Percentiles rank a stretch among this genome's conserved stretches.
phyloP scores from a whole-genome alignment of 768 basidiomycete genomes.

The Agrocybe chaxingu region DNA sequence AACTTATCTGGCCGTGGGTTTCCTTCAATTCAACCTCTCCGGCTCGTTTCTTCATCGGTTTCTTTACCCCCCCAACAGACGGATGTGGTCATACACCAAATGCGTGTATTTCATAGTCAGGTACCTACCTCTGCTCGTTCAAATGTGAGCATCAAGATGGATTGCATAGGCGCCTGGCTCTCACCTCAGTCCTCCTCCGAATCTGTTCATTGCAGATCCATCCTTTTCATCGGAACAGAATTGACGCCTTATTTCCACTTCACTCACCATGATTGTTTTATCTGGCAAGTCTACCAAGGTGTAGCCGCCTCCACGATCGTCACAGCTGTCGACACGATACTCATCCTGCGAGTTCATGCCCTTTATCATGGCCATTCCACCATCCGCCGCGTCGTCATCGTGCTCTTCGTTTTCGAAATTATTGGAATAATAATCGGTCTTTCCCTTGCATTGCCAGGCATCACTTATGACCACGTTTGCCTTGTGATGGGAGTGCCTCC shows the following conservation, averaged over 20 bases:
- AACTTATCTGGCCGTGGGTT: constrained; percentile 39
- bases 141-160: constrained; percentile 25
- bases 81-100: constrained; percentile 32
- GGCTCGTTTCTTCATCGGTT: not conserved
- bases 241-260: constrained; percentile 33
- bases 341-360: constrained; percentile 39
- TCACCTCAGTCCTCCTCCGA: not conserved
- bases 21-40: not conserved
- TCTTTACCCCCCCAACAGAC: constrained; percentile 1
- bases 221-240: constrained; percentile 32
- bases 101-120: constrained; percentile 32
- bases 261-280: constrained; percentile 36
- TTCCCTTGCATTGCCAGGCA: constrained; percentile 24
- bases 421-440: constrained; percentile 27
- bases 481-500: constrained; percentile 23
- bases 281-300: constrained; percentile 43
- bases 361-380: constrained; percentile 33
- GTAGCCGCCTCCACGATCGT: constrained; percentile 27
- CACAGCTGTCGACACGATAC: constrained; percentile 31
- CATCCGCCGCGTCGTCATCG: constrained; percentile 23
- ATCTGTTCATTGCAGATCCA: constrained; percentile 21
- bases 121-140: constrained; percentile 32
- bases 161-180: too few relatives aligned
- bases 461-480: constrained; percentile 32
- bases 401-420: constrained; percentile 27